Base-by-base conservation (phyloP, 2,329 filamentous ascomycete species). In the Tricladium varicosporioides region DNA sequence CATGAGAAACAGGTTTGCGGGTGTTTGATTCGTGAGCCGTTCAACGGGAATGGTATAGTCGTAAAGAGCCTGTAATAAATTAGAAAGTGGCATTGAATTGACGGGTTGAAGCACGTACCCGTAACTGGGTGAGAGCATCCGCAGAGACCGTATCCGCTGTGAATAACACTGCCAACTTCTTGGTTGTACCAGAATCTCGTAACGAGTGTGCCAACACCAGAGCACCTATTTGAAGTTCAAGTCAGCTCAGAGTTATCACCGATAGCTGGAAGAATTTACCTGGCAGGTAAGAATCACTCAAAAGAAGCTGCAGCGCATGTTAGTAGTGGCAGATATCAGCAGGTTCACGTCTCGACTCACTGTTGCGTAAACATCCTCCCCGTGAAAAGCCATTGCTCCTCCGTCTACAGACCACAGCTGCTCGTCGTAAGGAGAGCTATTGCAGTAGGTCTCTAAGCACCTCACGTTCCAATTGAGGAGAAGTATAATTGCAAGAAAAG, bases 131-230 rank as follows among this genome's bases (percentile, higher is more conserved):
- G 59, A 97, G 81, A 48, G 89, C 91, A 53, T 87, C 86, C 53
- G 81, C 76, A 33, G 89, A 89, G 50, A 99, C 80, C 15, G 83
- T 86, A 68, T 96, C 92, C 54, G 87, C 80, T 4, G 92, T 95
- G 71, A 95, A 84, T 66, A 97, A 78, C 66, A 89, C 88, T 59
- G 88, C 92, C 67, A 99, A 80, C 77, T 91, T 93, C 77, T 91
- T 94, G 64, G 80, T 85, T 40, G 92, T 91, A 56, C 91, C 91
- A 67, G 86, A 88, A 86, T 99, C 94, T 74, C 91, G 89, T 56
- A 99, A 79, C 33, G 94, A 97, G 77, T 97, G 92, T 60, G 92
- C 92, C 62, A 99, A 85, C 48, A 99, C 92, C 66, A 94, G 85
- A 59, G 92, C 93, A 73, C 94, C 93, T 96, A 65, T 40, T 48